Percentiles rank a stretch among this genome's conserved stretches.
Conservation (phyloP, 129 eudicot species). For the Artemisia argyi region DNA sequence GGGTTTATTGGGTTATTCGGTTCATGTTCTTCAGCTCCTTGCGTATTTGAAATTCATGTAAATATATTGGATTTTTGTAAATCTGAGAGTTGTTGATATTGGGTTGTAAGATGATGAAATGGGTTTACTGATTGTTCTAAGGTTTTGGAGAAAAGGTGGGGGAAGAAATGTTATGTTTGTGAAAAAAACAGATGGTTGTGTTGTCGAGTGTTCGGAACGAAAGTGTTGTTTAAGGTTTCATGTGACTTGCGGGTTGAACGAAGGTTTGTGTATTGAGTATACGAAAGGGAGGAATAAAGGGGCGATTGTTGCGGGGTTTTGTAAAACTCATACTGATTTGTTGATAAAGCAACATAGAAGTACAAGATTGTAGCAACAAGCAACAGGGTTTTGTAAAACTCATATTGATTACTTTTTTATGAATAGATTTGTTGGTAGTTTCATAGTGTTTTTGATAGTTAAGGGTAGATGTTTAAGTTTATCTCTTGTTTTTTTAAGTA, state of each 20-base stretch:
- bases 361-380: slow-evolving; percentile 78
- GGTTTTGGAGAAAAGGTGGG: slow-evolving; percentile 57
- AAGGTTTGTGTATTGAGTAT: slow-evolving; percentile 78
- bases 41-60: too few species aligned
- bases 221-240: slow-evolving; percentile 75
- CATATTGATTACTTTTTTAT: too few species aligned
- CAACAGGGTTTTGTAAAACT: too few species aligned
- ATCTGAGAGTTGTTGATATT: too few species aligned
- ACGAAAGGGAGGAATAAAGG: slow-evolving; percentile 60
- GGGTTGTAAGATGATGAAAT: too few species aligned
- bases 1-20: too few species aligned
- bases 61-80: too few species aligned
- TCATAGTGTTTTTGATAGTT: too few species aligned
- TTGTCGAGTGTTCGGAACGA: slow-evolving; percentile 79
- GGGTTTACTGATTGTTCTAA: slow-evolving; percentile 43
- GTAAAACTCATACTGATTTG: slow-evolving; percentile 59
- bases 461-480: too few species aligned
- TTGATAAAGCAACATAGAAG: slow-evolving; percentile 98
- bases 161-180: slow-evolving; percentile 60
- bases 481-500: too few species aligned
- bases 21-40: too few species aligned
- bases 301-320: slow-evolving; percentile 84
- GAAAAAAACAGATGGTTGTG: slow-evolving; percentile 55
- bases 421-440: too few species aligned
- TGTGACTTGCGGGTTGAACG: slow-evolving; percentile 81